Evolutionary conservation across 2,329 filamentous ascomycete genomes (phyloP).

Genomic region (Neofusicoccum ribis): DNA sequence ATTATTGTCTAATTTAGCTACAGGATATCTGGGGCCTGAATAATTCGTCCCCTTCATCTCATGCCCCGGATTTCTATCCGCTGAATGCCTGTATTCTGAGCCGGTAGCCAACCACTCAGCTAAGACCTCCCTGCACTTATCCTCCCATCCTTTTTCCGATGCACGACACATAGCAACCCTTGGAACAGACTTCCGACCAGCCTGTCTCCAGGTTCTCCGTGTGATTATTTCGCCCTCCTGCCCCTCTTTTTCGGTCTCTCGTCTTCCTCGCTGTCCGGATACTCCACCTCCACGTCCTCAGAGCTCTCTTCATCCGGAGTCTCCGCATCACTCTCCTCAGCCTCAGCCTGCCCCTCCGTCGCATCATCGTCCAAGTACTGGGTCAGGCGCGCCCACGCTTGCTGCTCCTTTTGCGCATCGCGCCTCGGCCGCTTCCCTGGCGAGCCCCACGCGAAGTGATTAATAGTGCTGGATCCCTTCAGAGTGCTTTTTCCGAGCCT

Average conservation of each 20-base stretch:
- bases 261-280: slow-evolving; percentile 1
- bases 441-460: slow-evolving; percentile 3
- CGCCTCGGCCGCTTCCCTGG: slow-evolving; percentile 23
- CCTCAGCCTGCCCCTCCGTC: slow-evolving; percentile 21
- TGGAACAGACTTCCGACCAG: not conserved
- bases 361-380: slow-evolving; percentile 18
- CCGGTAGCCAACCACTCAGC: not conserved
- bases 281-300: slow-evolving; percentile 1
- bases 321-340: slow-evolving; percentile 25
- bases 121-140: not conserved
- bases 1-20: no score
- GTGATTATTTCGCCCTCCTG: not conserved
- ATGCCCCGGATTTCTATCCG: no score
- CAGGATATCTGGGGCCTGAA: no score
- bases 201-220: not conserved
- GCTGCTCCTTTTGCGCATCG: slow-evolving; percentile 28
- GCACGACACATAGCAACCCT: not conserved
- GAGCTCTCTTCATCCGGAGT: slow-evolving; percentile 6
- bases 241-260: slow-evolving; percentile 14
- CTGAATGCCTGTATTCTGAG: not conserved
- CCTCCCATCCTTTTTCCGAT: no score
- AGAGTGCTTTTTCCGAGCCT: not conserved
- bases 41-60: no score
- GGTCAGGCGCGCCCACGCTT: slow-evolving; percentile 24
- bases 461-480: slow-evolving; percentile 8